These are phyloP conservation scores for Pseudogymnoascus sp. DNA, from an alignment of 2,329 filamentous ascomycete species.

Conservation along the genomic window DNA sequence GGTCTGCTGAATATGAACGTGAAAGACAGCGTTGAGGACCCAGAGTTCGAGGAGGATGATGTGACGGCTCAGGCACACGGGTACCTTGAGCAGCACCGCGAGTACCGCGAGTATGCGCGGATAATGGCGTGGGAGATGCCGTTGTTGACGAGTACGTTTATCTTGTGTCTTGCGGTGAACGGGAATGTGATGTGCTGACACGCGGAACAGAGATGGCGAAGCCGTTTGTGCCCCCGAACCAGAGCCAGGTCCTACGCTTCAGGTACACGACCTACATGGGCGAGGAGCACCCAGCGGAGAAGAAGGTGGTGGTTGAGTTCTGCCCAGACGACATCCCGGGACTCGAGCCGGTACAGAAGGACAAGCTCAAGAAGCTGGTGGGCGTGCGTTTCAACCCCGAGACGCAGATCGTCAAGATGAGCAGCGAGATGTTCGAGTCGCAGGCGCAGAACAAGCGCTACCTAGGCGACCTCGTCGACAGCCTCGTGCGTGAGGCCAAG, in stretches of 20 bases:
- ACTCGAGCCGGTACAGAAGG: conserved; percentile 57
- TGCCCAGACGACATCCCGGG: conserved; percentile 60
- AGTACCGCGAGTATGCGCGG: conserved; percentile 80
- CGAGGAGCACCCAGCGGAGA: conserved; percentile 81
- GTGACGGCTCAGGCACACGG: conserved; percentile 75
- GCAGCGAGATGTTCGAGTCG: conserved; percentile 78
- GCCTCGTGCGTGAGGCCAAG: conserved; percentile 66
- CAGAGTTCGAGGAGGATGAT: conserved; percentile 68
- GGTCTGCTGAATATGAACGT: conserved; percentile 28
- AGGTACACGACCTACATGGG: conserved; percentile 96
- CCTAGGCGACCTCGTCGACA: conserved; percentile 67
- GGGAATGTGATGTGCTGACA: conserved; percentile 13
- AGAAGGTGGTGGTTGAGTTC: conserved; percentile 93
- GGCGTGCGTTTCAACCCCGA: conserved; percentile 83
- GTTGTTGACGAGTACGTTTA: conserved; percentile 68
- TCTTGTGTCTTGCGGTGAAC: conserved; percentile 4
- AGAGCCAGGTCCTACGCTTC: conserved; percentile 72
- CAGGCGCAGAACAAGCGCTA: conserved; percentile 97
- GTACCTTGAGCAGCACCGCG: conserved; percentile 80
- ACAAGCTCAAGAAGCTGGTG: conserved; percentile 80
- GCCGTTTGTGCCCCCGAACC: conserved; percentile 64
- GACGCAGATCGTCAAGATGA: conserved; percentile 76
- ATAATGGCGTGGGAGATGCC: conserved; percentile 95
- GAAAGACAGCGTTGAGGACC: conserved; percentile 21
- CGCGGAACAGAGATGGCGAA: conserved; percentile 62